Evolutionary conservation across 768 basidiomycete genomes (phyloP).

Genomic region (Kwoniella sp.): DNA sequence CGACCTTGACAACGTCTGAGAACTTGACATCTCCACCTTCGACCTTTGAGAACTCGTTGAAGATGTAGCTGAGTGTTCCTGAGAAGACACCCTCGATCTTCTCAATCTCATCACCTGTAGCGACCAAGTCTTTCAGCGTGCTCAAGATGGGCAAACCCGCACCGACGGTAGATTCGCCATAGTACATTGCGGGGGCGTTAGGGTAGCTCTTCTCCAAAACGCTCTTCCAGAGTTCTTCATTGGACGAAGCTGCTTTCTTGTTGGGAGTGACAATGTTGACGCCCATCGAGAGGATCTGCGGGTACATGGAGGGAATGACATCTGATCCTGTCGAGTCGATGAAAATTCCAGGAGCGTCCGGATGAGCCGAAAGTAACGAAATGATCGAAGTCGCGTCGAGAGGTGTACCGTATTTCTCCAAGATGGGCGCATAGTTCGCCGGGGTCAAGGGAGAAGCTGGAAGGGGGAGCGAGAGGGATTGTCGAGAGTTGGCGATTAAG

Average conservation of each 20-base stretch:
- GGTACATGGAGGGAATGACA: constrained; percentile 76
- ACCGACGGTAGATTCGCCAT: constrained; percentile 84
- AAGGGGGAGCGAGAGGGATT: constrained; percentile 49
- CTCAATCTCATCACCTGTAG: constrained; percentile 86
- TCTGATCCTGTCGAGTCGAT: constrained; percentile 94
- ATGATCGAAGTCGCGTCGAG: constrained; percentile 61
- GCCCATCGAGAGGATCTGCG: constrained; percentile 72
- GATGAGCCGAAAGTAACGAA: constrained; percentile 58
- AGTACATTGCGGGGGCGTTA: constrained; percentile 61
- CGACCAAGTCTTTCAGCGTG: constrained; percentile 86
- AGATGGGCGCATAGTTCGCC: constrained; percentile 39
- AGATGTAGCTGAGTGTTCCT: constrained; percentile 97
- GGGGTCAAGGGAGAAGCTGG: constrained; percentile 44
- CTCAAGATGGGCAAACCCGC: constrained; percentile 91
- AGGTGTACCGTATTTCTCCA: constrained; percentile 59
- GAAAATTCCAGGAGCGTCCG: constrained; percentile 62
- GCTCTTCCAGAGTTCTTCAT: constrained; percentile 66
- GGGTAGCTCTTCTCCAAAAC: constrained; percentile 67
- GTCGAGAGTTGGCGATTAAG: constrained; percentile 58
- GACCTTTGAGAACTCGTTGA: constrained; percentile 86
- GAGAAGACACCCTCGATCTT: constrained; percentile 98
- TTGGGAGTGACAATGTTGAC: constrained; percentile 92
- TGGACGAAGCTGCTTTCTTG: constrained; percentile 90
- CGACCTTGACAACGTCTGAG: constrained; percentile 82
- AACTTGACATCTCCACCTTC: constrained; percentile 65